Evolutionary conservation across 2,329 filamentous ascomycete species (phyloP).

Genomic region (Ustilaginoidea virens): DNA sequence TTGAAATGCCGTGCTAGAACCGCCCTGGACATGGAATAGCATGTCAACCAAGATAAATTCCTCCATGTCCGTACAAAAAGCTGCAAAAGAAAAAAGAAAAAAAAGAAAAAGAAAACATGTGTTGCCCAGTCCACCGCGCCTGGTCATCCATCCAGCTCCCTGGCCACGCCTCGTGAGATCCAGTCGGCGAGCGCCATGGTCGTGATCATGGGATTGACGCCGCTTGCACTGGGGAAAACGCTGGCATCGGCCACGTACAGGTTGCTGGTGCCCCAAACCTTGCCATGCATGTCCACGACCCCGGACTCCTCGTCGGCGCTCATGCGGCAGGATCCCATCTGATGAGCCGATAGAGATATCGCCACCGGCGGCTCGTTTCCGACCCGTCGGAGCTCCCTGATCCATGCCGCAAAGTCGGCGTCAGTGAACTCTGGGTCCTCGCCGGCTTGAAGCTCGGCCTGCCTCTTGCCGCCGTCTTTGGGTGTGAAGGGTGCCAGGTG

Average conservation of each 20-base stretch:
- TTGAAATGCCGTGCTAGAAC: too few relatives aligned
- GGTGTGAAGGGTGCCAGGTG: conserved; percentile 47
- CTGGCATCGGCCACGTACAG: conserved; percentile 61
- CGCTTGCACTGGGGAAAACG: conserved; percentile 61
- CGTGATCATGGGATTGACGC: conserved; percentile 73
- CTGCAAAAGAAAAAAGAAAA: too few relatives aligned
- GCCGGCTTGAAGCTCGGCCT: conserved; percentile 8
- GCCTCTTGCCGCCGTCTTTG: conserved; percentile 9
- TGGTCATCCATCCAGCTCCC: too few relatives aligned
- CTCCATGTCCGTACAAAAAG: too few relatives aligned
- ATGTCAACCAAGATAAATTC: too few relatives aligned
- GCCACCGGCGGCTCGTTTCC: conserved; percentile 34
- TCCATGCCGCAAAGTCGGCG: conserved; percentile 45
- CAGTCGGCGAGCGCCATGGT: conserved; percentile 55
- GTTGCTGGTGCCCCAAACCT: conserved; percentile 49
- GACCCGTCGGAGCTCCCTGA: conserved; percentile 30
- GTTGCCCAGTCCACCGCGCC: too few relatives aligned
- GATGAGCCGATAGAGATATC: conserved; percentile 56
- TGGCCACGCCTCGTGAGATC: conserved; percentile 38
- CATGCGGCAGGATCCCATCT: conserved; percentile 71
- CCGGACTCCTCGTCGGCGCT: conserved; percentile 33
- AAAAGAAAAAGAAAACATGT: too few relatives aligned
- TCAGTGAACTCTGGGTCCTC: conserved; percentile 37
- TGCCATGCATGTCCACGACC: conserved; percentile 42
- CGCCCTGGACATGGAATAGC: too few relatives aligned